Conservation (phyloP, 306 rosid species). For the Vachellia collinsii region DNA sequence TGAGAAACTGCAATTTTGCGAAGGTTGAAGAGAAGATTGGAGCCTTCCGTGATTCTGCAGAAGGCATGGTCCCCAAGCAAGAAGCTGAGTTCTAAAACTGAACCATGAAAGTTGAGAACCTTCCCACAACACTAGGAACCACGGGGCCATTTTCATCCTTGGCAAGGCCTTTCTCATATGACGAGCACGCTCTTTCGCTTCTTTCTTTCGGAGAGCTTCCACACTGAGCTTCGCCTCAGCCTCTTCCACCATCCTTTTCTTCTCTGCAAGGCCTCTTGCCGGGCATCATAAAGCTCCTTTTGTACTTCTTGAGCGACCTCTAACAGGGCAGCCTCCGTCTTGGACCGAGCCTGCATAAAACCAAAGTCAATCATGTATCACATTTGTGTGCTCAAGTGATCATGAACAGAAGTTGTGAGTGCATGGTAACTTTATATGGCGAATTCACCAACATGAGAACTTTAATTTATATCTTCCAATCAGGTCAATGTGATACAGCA, state of each 20-base stretch:
- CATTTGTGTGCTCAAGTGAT: neutral
- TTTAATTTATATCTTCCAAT: constrained; percentile 87
- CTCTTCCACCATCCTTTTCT: constrained; percentile 89
- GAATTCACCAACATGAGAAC: constrained; percentile 70
- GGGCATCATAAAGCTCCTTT: constrained; percentile 72
- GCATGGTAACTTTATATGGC: neutral
- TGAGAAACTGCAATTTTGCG: constrained; percentile 40
- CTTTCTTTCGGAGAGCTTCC: constrained; percentile 76
- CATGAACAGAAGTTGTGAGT: neutral
- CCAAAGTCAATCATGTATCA: constrained; percentile 24
- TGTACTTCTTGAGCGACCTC: constrained; percentile 88
- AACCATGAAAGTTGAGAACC: constrained; percentile 21
- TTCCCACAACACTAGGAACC: constrained; percentile 52
- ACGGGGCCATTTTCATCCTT: constrained; percentile 84
- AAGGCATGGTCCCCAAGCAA: constrained; percentile 39
- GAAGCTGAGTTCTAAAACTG: constrained; percentile 15
- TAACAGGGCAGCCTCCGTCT: constrained; percentile 69
- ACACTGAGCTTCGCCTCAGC: constrained; percentile 89
- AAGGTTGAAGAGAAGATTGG: constrained; percentile 21
- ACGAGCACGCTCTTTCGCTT: constrained; percentile 87
- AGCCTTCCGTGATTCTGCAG: constrained; percentile 37
- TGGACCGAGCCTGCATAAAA: constrained; percentile 72
- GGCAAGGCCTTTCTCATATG: constrained; percentile 90
- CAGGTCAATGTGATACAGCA: constrained; percentile 87
- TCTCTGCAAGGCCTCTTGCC: constrained; percentile 92